Percentiles rank a stretch among this genome's conserved stretches.
Evolutionary conservation across 1,139 yeast species (phyloP).

Genomic region (Kazachstania sp.): DNA sequence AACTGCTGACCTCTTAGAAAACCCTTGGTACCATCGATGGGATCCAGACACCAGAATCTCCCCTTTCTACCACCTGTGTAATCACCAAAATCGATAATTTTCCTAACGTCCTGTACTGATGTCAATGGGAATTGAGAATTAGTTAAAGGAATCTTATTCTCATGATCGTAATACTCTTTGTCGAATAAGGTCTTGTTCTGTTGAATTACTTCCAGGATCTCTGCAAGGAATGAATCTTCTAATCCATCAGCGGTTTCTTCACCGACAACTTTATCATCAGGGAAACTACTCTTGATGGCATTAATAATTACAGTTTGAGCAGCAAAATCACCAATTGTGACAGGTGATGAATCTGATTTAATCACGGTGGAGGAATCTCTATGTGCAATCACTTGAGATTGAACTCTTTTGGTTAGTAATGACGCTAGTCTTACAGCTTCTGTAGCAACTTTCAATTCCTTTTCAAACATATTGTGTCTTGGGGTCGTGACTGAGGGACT

Average conservation of each 20-base stretch:
- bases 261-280: slow-evolving; percentile 80
- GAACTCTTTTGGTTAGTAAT: slow-evolving; percentile 61
- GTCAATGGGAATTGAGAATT: slow-evolving; percentile 32
- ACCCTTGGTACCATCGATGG: slow-evolving; percentile 97
- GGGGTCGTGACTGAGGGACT: background rate
- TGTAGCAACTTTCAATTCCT: slow-evolving; percentile 70
- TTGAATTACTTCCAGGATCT: slow-evolving; percentile 44
- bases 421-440: slow-evolving; percentile 89
- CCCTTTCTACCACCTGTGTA: slow-evolving; percentile 71
- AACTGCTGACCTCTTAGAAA: slow-evolving; percentile 92
- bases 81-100: slow-evolving; percentile 69
- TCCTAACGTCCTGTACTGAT: slow-evolving; percentile 44
- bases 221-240: slow-evolving; percentile 39
- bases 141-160: slow-evolving; percentile 25
- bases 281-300: slow-evolving; percentile 72
- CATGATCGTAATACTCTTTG: slow-evolving; percentile 9
- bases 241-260: slow-evolving; percentile 80
- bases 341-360: slow-evolving; percentile 87
- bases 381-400: slow-evolving; percentile 54
- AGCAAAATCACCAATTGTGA: slow-evolving; percentile 92
- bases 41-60: slow-evolving; percentile 94
- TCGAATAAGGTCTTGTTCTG: slow-evolving; percentile 32
- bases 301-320: slow-evolving; percentile 90
- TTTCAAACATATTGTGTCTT: slow-evolving; percentile 27
- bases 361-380: slow-evolving; percentile 56